Percentiles rank a stretch among this genome's conserved stretches.
Conservation (phyloP, 805 yeast species). For the Wickerhamiella sergipiensis region DNA sequence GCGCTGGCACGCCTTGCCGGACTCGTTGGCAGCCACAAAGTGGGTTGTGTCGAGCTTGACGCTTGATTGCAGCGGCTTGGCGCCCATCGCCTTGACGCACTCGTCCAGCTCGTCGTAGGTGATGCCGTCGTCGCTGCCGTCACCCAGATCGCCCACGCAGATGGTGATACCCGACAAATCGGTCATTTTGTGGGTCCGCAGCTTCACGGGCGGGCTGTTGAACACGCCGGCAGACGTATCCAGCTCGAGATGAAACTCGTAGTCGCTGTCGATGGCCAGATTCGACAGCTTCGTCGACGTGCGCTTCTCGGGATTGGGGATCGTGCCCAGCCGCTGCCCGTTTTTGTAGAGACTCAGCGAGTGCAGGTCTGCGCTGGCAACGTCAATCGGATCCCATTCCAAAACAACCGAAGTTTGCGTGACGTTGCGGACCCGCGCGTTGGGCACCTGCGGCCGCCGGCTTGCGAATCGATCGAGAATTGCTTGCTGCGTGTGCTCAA, state of each 20-base stretch:
- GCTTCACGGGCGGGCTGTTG: slow-evolving; percentile 49
- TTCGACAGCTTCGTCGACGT: slow-evolving; percentile 83
- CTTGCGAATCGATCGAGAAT: slow-evolving; percentile 63
- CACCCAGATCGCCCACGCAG: slow-evolving; percentile 66
- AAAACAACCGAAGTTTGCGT: slow-evolving; percentile 92
- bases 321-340: slow-evolving; percentile 50
- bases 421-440: slow-evolving; percentile 53
- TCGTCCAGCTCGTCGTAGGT: slow-evolving; percentile 43
- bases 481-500: slow-evolving; percentile 55
- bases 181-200: slow-evolving; percentile 90
- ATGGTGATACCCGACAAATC: slow-evolving; percentile 86
- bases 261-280: slow-evolving; percentile 71
- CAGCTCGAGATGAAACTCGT: slow-evolving; percentile 64
- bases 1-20: slow-evolving; percentile 60
- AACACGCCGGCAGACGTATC: slow-evolving; percentile 85
- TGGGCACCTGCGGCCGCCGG: slow-evolving; percentile 57
- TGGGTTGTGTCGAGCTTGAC: slow-evolving; percentile 91
- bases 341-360: slow-evolving; percentile 68
- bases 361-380: slow-evolving; percentile 72
- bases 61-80: slow-evolving; percentile 57
- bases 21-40: slow-evolving; percentile 60
- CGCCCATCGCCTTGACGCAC: slow-evolving; percentile 60
- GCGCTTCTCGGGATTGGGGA: slow-evolving; percentile 69
- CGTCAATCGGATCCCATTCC: slow-evolving; percentile 79
- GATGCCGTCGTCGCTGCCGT: slow-evolving; percentile 37